phyloP scores from a whole-genome alignment of 352 stramenopile species.

The Pythium grandisporangium region DNA sequence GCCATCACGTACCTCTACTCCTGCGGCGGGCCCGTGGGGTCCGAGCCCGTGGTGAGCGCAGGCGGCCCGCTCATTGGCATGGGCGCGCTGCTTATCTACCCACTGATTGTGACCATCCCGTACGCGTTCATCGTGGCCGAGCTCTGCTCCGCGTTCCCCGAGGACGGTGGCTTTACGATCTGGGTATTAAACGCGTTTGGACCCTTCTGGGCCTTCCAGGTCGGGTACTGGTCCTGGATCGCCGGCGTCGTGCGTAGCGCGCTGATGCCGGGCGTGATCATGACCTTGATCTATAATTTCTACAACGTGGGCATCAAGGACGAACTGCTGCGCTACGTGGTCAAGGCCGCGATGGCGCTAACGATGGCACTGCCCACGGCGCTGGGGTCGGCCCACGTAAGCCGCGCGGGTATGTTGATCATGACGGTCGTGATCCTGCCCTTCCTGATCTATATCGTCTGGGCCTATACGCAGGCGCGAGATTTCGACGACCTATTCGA shows the following conservation, averaged over 20 bases:
- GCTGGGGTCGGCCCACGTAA: slow-evolving; percentile 22
- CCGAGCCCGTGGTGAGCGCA: slow-evolving; percentile 13
- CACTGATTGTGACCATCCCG: slow-evolving; percentile 77
- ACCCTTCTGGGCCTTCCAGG: slow-evolving; percentile 58
- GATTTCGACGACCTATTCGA: slow-evolving; percentile 89
- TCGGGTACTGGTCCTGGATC: slow-evolving; percentile 66
- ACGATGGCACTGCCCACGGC: slow-evolving; percentile 22
- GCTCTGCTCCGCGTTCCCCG: slow-evolving; percentile 77
- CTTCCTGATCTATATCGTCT: slow-evolving; percentile 73
- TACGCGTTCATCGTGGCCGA: slow-evolving; percentile 84
- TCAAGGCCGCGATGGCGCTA: slow-evolving; percentile 22
- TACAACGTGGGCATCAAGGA: slow-evolving; percentile 18
- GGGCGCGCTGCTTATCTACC: slow-evolving; percentile 64
- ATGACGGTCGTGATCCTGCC: slow-evolving; percentile 46
- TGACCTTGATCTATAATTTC: slow-evolving; percentile 26
- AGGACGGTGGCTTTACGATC: slow-evolving; percentile 61
- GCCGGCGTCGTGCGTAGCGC: slow-evolving; percentile 33
- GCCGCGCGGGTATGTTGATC: slow-evolving; percentile 16
- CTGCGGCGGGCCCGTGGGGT: slow-evolving; percentile 15
- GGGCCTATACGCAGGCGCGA: slow-evolving; percentile 19
- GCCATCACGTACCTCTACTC: slow-evolving; percentile 20
- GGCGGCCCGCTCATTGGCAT: slow-evolving; percentile 46
- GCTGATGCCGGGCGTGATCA: slow-evolving; percentile 35
- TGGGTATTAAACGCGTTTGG: slow-evolving; percentile 89
- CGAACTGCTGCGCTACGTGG: slow-evolving; percentile 12